Evolutionary conservation across 1,284 basidiomycete species (phyloP).

Genomic region (Termitomyces sp.): DNA sequence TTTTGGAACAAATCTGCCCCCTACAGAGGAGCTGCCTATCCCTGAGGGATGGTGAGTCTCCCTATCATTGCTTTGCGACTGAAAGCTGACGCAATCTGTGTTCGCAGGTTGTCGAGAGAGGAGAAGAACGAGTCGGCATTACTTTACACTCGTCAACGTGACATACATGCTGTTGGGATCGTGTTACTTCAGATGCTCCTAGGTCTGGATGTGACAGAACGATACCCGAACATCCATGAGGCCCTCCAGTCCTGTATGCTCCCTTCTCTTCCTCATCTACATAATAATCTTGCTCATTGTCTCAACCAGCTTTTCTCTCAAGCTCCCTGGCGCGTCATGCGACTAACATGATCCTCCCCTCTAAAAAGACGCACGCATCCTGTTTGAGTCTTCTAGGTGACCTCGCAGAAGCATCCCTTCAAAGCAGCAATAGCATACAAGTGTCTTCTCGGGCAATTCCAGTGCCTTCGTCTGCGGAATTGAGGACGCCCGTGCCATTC

Average conservation of each 20-base stretch:
- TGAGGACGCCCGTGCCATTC: slow-evolving; percentile 45
- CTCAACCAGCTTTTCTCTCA: slow-evolving; percentile 44
- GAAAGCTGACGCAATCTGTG: background rate
- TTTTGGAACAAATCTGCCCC: slow-evolving; percentile 42
- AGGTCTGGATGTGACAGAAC: slow-evolving; percentile 58
- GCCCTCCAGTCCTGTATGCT: slow-evolving; percentile 42
- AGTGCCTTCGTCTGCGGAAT: slow-evolving; percentile 31
- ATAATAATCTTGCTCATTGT: background rate
- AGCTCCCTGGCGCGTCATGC: slow-evolving; percentile 43
- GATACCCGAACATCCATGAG: slow-evolving; percentile 34
- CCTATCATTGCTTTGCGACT: background rate
- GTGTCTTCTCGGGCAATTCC: slow-evolving; percentile 24
- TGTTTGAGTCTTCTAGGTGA: slow-evolving; percentile 42
- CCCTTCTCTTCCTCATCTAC: background rate
- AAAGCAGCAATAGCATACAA: slow-evolving; percentile 17
- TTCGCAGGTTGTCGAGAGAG: slow-evolving; percentile 57
- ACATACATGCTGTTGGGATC: slow-evolving; percentile 72
- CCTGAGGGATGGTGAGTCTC: slow-evolving; percentile 55
- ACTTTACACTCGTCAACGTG: slow-evolving; percentile 63
- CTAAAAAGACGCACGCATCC: slow-evolving; percentile 50
- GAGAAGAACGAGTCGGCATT: slow-evolving; percentile 62
- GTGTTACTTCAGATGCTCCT: slow-evolving; percentile 73
- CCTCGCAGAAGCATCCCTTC: slow-evolving; percentile 31
- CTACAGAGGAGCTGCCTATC: slow-evolving; percentile 37
- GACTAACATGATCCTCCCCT: slow-evolving; percentile 53